Evolutionary conservation across 768 basidiomycete genomes (phyloP), one percentile per base, ranked within the genome.

Genomic region (Kwoniella dendrophila): DNA sequence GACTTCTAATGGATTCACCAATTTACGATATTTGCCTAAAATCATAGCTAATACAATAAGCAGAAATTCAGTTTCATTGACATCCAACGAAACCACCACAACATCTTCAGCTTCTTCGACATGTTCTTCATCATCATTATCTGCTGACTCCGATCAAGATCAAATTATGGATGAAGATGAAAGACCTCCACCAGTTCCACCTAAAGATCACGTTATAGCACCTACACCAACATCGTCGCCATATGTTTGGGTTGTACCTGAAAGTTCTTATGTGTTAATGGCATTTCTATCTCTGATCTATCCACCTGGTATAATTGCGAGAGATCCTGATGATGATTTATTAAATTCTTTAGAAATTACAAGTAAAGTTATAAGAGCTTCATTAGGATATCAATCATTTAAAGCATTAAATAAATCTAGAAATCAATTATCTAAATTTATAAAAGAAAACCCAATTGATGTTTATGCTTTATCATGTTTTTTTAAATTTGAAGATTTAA

Each of bases 261-360:
- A 76, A 41, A 33, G 61, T 20, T 68, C 72, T 16, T 18, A 54
- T 4, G 63, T 71, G 40, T 62, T 76, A n/a, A 26, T 49, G 10
- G 70, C 74, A 4, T 73, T 76, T 65, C 70, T 76, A 5, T 60
- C 68, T 8, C 58, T 76, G 34, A 68, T 76, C 52, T 76, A 76
- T 52, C 72, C 74, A 2, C 34, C 43, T 1, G 68, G 64, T 20
- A 62, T 63, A 20, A 63, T 67, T 48, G 43, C 51, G 32, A 32
- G n/a, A 34, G 18, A 53, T 27, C 50, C 59, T 51, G 34, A 38
- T 1, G n/a, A n/a, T n/a, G 48, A 33, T 10, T 20, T 45, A 14
- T 51, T 72, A 12, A 50, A 53, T 29, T 50, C 60, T 4, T 51
- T 71, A 16, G 66, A 73, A 22, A 41, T 72, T 16, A 71, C 72